Evolutionary conservation across 345 rosid species (phyloP), one percentile per base, ranked within the genome.

Genomic region (Pseudoturritis turrita): DNA sequence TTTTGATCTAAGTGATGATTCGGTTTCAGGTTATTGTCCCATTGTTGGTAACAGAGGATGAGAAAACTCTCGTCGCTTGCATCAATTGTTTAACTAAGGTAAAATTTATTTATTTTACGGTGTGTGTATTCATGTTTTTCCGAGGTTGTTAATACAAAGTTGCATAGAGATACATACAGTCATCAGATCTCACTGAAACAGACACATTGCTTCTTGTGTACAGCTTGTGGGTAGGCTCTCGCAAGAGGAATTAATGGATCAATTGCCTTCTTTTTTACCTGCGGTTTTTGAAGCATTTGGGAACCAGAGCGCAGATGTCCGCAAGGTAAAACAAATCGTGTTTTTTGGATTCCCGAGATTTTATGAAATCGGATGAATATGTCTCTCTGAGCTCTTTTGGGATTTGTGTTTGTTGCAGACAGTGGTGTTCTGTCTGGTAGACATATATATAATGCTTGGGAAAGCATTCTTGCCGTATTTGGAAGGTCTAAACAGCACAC

Each of bases 391-490:
- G 3, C 22, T 21, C 10, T 7, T 18, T 15, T 47, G 58, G 29
- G 62, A 17, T 58, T 28, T 62, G n/a, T 52, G 58, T 62, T 40
- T 31, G 78, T 50, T 73, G 68, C 96, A 95, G 99, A 88, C 98
- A 1, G 99, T 95, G 51, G 99, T 95, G 65, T 95, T 95, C 86
- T 95, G 99, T 77, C 81, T 95, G 72, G 99, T 95, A 85, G 99
- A 95, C 75, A 89, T 92, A 46, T 95, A 95, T 45, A 95, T 95
- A 56, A 89, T 95, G 96, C 92, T 95, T 3, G 99, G 99, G 70
- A 89, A 95, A 81, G 86, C 96, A 62, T 95, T 95, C 81, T 83
- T 91, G 76, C 98, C 97, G 1, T 81, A 91, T 86, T 76, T 95
- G 90, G 98, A 89, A 77, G 90, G 96, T 61, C 87, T 95, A 29